phyloP scores from a whole-genome alignment of 257 asterid species.

The Orobanche coerulescens region DNA sequence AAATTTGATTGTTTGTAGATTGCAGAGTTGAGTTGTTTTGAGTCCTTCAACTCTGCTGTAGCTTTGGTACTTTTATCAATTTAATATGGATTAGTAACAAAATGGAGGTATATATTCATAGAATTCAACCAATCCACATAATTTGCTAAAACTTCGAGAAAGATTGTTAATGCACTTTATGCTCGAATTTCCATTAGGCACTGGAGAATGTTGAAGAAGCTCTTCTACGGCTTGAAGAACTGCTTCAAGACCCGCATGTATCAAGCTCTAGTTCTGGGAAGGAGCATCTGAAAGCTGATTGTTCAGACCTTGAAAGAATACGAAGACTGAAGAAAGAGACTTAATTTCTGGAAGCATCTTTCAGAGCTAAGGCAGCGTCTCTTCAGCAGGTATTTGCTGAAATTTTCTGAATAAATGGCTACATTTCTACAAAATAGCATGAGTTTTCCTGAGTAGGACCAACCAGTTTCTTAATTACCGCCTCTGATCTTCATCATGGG shows the following conservation, averaged over 20 bases:
- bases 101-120: conserved; percentile 8
- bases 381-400: conserved; percentile 58
- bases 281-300: conserved; percentile 94
- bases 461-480: no score
- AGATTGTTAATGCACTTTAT: conserved; percentile 17
- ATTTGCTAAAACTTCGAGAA: conserved; percentile 6
- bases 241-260: conserved; percentile 86
- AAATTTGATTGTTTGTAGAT: conserved; percentile 13
- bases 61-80: conserved; percentile 11
- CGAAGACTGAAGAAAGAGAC: conserved; percentile 91
- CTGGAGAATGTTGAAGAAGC: conserved; percentile 87
- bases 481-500: conserved; percentile 3
- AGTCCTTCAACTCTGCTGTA: conserved; percentile 3
- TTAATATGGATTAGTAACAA: conserved; percentile 15
- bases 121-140: neutral
- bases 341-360: conserved; percentile 96
- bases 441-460: no score
- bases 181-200: conserved; percentile 43
- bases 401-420: conserved; percentile 18
- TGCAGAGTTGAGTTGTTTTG: conserved; percentile 16
- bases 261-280: conserved; percentile 78
- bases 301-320: conserved; percentile 93
- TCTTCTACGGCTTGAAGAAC: conserved; percentile 77
- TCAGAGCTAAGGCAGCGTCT: conserved; percentile 85
- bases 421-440: conserved; percentile 8